Evolutionary conservation across 306 rosid genomes (phyloP), one percentile per base, ranked within the genome.

Genomic region (Trifolium fragiferum): DNA sequence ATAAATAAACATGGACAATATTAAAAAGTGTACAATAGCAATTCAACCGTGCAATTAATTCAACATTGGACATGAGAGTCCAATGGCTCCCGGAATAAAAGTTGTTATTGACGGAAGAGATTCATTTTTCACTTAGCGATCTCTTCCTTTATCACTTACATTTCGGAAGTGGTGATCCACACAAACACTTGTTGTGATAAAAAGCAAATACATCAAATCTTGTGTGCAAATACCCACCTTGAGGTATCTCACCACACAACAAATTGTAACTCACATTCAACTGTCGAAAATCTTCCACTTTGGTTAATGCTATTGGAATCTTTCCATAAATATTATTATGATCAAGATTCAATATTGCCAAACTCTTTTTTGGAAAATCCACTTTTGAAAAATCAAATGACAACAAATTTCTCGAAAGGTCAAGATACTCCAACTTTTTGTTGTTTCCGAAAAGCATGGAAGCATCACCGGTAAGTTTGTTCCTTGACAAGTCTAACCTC

Each of bases 211-310:
- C 4, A 10, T 84, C 89, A 25, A 88, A 90, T 10, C 21, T 88
- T 81, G 78, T 90, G 79, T 81, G 92, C 83, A 92, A 43, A 35
- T 72, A 49, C 0, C 96, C 96, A 4, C 92, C 92, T 13, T 68
- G 73, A 1, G 96, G 92, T 65, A 92, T 92, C 58, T 80, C 53
- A 16, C 98, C 91, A 47, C 91, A 88, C 49, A 92, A 35, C 30
- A 80, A 60, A 73, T 90, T 92, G 35, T 90, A 92, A 59, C 98
- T 92, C 25, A 90, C 90, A 27, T 92, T 90, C 7, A 92, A 49
- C 2, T 5, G 7, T 15, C 72, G 87, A 23, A 90, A 64, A 9
- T 55, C 46, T 68, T 73, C 68, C 78, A 90, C 16, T 15, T 82
- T 60, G 1, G 88, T 77, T 70, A 88, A 4, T 11, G 21, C 81